Evolutionary conservation across 139 green algal species (phyloP).

Genomic region (Chlorella sorokiniana): DNA sequence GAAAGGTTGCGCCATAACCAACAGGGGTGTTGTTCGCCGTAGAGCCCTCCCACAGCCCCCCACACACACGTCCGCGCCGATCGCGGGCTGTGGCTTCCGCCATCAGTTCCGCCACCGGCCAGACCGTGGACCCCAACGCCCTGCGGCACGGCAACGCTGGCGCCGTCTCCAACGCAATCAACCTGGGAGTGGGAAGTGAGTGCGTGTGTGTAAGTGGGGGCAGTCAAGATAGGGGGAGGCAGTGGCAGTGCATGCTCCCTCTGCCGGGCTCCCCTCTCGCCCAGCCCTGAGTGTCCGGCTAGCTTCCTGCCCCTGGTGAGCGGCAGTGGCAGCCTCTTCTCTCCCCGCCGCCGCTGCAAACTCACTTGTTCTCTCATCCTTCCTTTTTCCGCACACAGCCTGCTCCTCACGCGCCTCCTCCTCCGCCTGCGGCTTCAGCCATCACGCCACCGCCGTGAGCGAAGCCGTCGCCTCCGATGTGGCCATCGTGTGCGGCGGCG

Average conservation of each 20-base stretch:
- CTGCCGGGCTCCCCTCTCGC: neutral
- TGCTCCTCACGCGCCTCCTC: constrained; percentile 19
- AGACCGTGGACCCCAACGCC: neutral
- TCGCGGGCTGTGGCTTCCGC: constrained; percentile 10
- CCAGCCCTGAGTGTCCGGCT: neutral
- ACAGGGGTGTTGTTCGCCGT: too few relatives aligned
- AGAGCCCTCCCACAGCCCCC: too few relatives aligned
- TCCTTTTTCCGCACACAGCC: neutral
- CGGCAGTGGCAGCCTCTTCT: too few relatives aligned
- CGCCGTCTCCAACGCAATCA: constrained; percentile 4
- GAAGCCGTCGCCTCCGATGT: neutral
- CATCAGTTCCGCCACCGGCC: neutral
- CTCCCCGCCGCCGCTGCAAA: too few relatives aligned
- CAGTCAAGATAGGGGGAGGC: too few relatives aligned
- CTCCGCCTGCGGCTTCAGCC: constrained; percentile 7
- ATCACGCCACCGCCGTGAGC: neutral
- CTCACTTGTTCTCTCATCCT: too few relatives aligned
- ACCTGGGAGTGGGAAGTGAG: neutral
- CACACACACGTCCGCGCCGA: too few relatives aligned
- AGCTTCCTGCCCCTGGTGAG: neutral
- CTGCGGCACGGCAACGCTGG: neutral
- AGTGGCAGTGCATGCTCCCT: neutral
- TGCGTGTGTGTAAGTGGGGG: neutral
- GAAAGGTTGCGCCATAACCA: too few relatives aligned
- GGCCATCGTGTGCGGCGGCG: neutral